Percentiles rank a stretch among this genome's conserved stretches.
phyloP scores from a whole-genome alignment of 306 rosid species.

The Prunus mira region DNA sequence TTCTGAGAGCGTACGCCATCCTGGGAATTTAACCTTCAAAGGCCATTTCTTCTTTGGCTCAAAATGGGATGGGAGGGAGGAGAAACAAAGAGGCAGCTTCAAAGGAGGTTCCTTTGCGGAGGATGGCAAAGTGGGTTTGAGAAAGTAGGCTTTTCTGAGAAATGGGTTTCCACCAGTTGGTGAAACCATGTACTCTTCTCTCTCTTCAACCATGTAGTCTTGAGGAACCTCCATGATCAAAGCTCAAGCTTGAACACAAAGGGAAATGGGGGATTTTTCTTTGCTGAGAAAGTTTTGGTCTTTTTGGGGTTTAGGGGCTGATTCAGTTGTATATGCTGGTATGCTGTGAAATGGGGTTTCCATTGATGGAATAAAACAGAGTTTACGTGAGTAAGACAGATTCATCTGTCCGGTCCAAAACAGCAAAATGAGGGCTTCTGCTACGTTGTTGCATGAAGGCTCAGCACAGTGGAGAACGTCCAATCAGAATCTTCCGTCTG shows the following conservation, averaged over 20 bases:
- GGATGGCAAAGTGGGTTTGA: slow-evolving; percentile 31
- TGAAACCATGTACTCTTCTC: slow-evolving; percentile 39
- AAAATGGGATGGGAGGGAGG: slow-evolving; percentile 1
- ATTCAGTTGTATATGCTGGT: too few species aligned
- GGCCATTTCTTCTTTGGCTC: slow-evolving; percentile 21
- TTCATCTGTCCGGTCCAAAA: too few species aligned
- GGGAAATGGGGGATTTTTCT: not conserved
- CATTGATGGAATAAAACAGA: too few species aligned
- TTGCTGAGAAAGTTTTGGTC: not conserved
- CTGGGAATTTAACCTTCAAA: not conserved
- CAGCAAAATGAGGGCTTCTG: too few species aligned
- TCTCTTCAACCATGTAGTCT: slow-evolving; percentile 26
- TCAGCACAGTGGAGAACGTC: too few species aligned
- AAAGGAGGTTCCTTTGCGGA: not conserved
- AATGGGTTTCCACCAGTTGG: slow-evolving; percentile 34
- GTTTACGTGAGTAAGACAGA: too few species aligned
- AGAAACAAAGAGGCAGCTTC: not conserved
- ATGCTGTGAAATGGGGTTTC: too few species aligned
- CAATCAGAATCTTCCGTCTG: too few species aligned
- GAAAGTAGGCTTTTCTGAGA: slow-evolving; percentile 34
- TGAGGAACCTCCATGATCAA: not conserved
- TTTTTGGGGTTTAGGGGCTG: too few species aligned
- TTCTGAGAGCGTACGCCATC: not conserved
- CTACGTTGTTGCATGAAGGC: too few species aligned
- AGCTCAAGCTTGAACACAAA: not conserved